These are phyloP conservation scores for Teunomyces aglyptinius DNA, from an alignment of 805 yeast species.

Conservation along the genomic window DNA sequence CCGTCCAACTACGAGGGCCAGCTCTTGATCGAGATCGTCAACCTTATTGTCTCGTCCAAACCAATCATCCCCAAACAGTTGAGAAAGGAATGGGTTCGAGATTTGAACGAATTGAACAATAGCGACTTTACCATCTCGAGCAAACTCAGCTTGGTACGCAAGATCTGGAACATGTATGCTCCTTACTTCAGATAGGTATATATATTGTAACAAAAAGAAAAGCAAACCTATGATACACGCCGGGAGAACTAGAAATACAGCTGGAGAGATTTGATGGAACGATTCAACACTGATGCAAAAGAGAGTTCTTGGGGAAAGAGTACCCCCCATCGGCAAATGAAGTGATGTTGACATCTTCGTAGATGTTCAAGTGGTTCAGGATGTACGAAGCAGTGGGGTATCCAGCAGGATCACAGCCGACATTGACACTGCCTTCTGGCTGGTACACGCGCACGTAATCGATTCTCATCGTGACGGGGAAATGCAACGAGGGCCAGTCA, in stretches of 20 bases:
- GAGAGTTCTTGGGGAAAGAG: constrained; percentile 36
- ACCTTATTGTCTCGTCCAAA: constrained; percentile 51
- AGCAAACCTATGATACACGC: constrained; percentile 2
- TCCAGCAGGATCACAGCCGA: constrained; percentile 85
- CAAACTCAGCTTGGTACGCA: constrained; percentile 48
- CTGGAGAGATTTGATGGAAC: too few relatives aligned
- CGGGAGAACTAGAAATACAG: not conserved
- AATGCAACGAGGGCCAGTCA: constrained; percentile 77
- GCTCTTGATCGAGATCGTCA: constrained; percentile 62
- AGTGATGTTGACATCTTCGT: constrained; percentile 67
- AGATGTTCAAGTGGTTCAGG: constrained; percentile 64
- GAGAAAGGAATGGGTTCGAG: constrained; percentile 56
- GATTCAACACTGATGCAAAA: constrained; percentile 14
- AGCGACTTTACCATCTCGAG: constrained; percentile 31
- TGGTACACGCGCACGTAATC: constrained; percentile 92
- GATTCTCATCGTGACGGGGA: constrained; percentile 74
- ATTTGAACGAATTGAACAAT: constrained; percentile 58
- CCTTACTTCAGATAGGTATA: constrained; percentile 26
- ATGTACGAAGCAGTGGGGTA: constrained; percentile 88
- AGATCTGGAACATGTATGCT: constrained; percentile 64
- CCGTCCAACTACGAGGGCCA: constrained; percentile 48
- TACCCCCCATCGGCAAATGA: constrained; percentile 76
- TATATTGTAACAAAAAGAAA: not conserved
- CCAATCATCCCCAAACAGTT: constrained; percentile 50
- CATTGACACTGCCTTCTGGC: constrained; percentile 55